Evolutionary conservation across 768 basidiomycete genomes (phyloP).

Genomic region (Tricholoma sp.): DNA sequence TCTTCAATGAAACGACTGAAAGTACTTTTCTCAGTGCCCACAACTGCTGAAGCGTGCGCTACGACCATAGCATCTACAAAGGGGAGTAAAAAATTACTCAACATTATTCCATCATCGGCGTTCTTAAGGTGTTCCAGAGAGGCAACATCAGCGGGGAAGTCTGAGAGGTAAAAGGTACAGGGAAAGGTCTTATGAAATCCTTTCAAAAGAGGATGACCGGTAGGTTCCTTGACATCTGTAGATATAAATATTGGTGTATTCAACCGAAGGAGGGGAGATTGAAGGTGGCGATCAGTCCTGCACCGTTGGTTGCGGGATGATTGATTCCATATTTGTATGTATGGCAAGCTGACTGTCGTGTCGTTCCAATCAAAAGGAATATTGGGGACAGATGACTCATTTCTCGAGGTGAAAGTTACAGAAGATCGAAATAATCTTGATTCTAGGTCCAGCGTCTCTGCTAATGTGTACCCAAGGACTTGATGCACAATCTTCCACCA

Average conservation of each 20-base stretch:
- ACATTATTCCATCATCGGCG: slow-evolving; percentile 40
- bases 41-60: slow-evolving; percentile 48
- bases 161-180: slow-evolving; percentile 53
- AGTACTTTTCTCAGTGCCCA: slow-evolving; percentile 72
- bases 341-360: background rate
- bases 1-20: slow-evolving; percentile 68
- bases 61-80: slow-evolving; percentile 71
- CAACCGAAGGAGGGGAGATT: slow-evolving; percentile 24
- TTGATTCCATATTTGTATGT: background rate
- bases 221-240: slow-evolving; percentile 47
- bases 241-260: slow-evolving; percentile 64
- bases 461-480: slow-evolving; percentile 36
- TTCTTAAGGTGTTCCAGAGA: slow-evolving; percentile 34
- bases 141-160: slow-evolving; percentile 34
- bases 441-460: slow-evolving; percentile 30
- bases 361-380: background rate
- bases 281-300: slow-evolving; percentile 31
- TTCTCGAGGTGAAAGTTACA: background rate
- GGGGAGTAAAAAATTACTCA: slow-evolving; percentile 49
- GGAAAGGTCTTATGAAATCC: slow-evolving; percentile 54
- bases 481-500: slow-evolving; percentile 57
- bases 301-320: slow-evolving; percentile 26
- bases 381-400: background rate
- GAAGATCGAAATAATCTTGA: slow-evolving; percentile 7
- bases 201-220: slow-evolving; percentile 35